Evolutionary conservation across 768 basidiomycete species (phyloP), one percentile per base, ranked within the genome.

Genomic region (Auricularia cornea): DNA sequence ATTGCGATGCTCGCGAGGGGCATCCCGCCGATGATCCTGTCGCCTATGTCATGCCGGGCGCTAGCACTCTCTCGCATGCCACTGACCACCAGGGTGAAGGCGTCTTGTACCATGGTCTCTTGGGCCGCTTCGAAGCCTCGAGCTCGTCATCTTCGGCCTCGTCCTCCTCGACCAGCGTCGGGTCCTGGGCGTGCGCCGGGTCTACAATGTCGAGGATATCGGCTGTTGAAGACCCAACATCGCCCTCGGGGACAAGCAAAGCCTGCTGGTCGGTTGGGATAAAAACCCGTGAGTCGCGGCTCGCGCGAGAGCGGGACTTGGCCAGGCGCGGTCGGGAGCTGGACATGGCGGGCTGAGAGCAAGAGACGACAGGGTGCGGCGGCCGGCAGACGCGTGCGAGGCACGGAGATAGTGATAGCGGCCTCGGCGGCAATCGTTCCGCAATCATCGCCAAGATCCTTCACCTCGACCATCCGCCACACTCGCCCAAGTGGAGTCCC

Each of bases 61-160:
- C 6, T 29, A 11, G 75, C n/a, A n/a, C n/a, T n/a, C n/a, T n/a
- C n/a, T n/a, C n/a, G n/a, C n/a, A n/a, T n/a, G n/a, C n/a, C n/a
- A n/a, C 83, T 67, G 66, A 90, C 91, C 90, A 92, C 75, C 78
- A 81, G 0, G 88, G 80, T 0, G 89, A 90, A 3, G 90, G 88
- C 48, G 81, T 76, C 74, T 78, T 89, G 83, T 87, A 91, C 89
- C 90, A 92, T 3, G 89, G 86, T 56, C 80, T 76, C 3, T 40
- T 20, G 16, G 51, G 40, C 28, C 30, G 26, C 26, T 57, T 57
- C 51, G 20, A 8, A 20, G 51, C 51, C 51, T 52, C 51, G 8
- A 52, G 51, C 54, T 57, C 26, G 30, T 57, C 26, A 26, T 26
- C 26, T 12, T 57, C 54, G 54, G 6, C 54, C 11, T 57, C 54